Base-by-base conservation (phyloP, 1,284 basidiomycete genomes). In the Irpex lacteus region DNA sequence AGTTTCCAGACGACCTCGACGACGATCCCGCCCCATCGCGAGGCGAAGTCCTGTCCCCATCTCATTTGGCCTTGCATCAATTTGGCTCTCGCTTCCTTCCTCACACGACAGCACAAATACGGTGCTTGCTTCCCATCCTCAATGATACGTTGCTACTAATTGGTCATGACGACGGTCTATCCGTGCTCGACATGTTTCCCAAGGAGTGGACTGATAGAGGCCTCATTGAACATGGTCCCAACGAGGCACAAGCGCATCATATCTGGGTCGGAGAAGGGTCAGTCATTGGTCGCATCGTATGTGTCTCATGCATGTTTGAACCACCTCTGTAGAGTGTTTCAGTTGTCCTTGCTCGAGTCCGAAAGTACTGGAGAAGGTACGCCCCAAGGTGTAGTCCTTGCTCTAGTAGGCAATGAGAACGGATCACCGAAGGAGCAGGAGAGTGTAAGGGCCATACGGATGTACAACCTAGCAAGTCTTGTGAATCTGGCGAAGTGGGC, bases 61-160 rank as follows among this genome's bases (percentile, higher is more conserved):
- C 83, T 1, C 89, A 87, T 70, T 75, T 92, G 26, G 83, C 82
- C 69, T 73, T 92, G 60, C 87, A 87, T 69, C 83, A 90, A 56
- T 92, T 94, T 72, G 91, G 91, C 32, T 93, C 91, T 11, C 85
- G 91, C 18, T 94, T 94, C 72, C 78, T 94, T 44, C 91, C 92
- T n/a, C 92, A 94, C 69, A 78, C 90, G 15, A 88, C 83, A 2
- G 81, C 82, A 0, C 89, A 82, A 26, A 92, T 94, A 66, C 85
- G 86, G 62, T 88, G 89, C 72, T 72, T 92, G 6, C 80, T 94
- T 34, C 90, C 92, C 2, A 72, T 94, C 26, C 77, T 85, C 50
- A 82, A 82, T 36, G 85, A 90, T 66, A 81, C 81, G 53, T 73
- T 90, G 47, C 65, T 94, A 21, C 81, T 94, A 13, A 84, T 94